Evolutionary conservation across 1,284 basidiomycete species (phyloP), one percentile per base, ranked within the genome.

Genomic region (Irpex sp.): DNA sequence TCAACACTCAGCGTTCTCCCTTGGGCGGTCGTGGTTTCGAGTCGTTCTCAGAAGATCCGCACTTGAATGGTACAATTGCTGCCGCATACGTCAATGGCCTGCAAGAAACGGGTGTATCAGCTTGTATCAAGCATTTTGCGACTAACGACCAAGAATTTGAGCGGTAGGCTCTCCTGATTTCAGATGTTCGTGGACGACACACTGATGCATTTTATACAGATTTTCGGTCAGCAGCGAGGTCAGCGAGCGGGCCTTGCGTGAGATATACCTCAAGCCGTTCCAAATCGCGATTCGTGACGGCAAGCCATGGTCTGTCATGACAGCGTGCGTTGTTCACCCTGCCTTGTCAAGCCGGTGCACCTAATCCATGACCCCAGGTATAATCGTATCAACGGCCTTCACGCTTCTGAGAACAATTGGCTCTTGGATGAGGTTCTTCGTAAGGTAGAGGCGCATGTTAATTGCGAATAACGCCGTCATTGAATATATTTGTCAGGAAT

Each of bases 1-100:
- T 81, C 60, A 86, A 86, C 67, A 85, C 81, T 83, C 70, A 80
- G 75, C 55, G 77, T 71, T 48, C 80, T 60, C 90, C 91, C 2
- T 79, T 88, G 2, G 89, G 89, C 17, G 90, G 90, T 75, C 71
- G 11, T 78, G 85, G 77, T 70, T 63, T 89, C 65, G 87, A 90
- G 72, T 88, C 86, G 44, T 92, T 90, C 76, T 88, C 89, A 0
- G 91, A 93, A 71, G 91, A 93, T 69, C 90, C 91, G 1, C 75
- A 83, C 57, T 79, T 90, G 6, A 88, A 86, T 36, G 91, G 91
- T 5, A 61, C 38, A 21, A 81, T 91, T 19, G 84, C 89, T 0
- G 82, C 88, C 1, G 81, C 86, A 1, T 92, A 90, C 68, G 81
- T 93, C 36, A 84, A 85, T 55, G 91, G 90, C 8, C 78, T 91